Percentiles rank a stretch among this genome's conserved stretches.
Conservation (phyloP, 1,284 basidiomycete genomes). For the Exobasidium cylindrosporum region DNA sequence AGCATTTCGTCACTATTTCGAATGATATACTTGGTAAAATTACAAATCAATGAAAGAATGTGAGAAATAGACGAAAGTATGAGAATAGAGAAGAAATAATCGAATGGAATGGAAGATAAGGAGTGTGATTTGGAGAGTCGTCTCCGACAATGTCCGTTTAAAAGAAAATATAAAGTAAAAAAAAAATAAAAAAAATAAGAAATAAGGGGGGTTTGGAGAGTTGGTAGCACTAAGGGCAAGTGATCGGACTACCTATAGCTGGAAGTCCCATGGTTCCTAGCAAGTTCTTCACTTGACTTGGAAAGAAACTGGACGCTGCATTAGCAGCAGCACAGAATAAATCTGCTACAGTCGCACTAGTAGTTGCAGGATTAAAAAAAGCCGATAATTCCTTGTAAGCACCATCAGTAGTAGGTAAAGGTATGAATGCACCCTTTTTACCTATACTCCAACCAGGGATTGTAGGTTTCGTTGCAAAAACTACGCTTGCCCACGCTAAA, state of each 20-base stretch:
- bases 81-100: too few relatives aligned
- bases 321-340: constrained; percentile 23
- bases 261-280: constrained; percentile 7
- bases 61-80: too few relatives aligned
- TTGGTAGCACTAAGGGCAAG: too few relatives aligned
- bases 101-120: too few relatives aligned
- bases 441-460: constrained; percentile 25
- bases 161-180: too few relatives aligned
- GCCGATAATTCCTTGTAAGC: constrained; percentile 18
- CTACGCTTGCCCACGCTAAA: constrained; percentile 23
- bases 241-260: not conserved
- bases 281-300: constrained; percentile 19
- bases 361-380: constrained; percentile 18
- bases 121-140: too few relatives aligned
- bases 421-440: constrained; percentile 20
- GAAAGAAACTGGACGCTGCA: constrained; percentile 21
- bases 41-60: too few relatives aligned
- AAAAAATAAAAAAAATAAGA: too few relatives aligned
- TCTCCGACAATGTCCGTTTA: too few relatives aligned
- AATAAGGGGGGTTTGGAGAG: too few relatives aligned
- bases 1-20: too few relatives aligned
- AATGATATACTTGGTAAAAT: too few relatives aligned
- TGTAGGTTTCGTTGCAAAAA: constrained; percentile 18
- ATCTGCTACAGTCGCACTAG: constrained; percentile 17
- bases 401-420: constrained; percentile 19